phyloP scores from a whole-genome alignment of 495 filamentous ascomycete species.

The Neurospora sp. region DNA sequence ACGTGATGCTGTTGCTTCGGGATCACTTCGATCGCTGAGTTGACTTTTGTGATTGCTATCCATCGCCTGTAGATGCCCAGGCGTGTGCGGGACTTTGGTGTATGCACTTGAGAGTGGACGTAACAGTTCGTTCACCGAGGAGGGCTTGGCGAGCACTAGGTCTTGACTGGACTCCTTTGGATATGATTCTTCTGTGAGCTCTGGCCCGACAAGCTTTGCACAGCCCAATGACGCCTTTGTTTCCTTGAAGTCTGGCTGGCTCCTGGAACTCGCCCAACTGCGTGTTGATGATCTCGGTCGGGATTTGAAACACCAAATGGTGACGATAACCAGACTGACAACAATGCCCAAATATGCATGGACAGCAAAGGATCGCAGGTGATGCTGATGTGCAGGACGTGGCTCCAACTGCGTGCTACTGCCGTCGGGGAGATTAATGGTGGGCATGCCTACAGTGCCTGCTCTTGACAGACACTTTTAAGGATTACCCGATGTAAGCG shows the following conservation, averaged over 20 bases:
- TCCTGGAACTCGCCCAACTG: background rate
- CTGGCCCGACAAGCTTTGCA: background rate
- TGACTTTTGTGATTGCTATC: constrained; percentile 5
- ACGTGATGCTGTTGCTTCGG: constrained; percentile 18
- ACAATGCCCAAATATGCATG: constrained; percentile 23
- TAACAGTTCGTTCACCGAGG: background rate
- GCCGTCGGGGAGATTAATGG: constrained; percentile 26
- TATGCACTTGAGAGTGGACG: background rate
- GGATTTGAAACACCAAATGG: constrained; percentile 1
- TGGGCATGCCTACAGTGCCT: constrained; percentile 32
- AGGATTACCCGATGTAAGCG: constrained; percentile 12
- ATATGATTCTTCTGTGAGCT: background rate
- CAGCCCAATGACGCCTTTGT: background rate
- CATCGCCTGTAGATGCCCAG: constrained; percentile 12
- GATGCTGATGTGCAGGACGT: background rate
- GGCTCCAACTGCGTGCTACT: constrained; percentile 23
- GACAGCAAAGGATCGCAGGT: constrained; percentile 4
- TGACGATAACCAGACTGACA: constrained; percentile 17
- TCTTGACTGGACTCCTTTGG: background rate
- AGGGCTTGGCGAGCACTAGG: background rate
- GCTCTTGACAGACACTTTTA: constrained; percentile 13
- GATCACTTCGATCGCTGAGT: constrained; percentile 7
- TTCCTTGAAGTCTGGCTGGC: background rate
- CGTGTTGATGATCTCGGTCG: background rate
- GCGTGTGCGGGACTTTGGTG: background rate